These are phyloP conservation scores for Epichloe sylvatica DNA, from an alignment of 2,329 filamentous ascomycete genomes.

Conservation along the genomic window DNA sequence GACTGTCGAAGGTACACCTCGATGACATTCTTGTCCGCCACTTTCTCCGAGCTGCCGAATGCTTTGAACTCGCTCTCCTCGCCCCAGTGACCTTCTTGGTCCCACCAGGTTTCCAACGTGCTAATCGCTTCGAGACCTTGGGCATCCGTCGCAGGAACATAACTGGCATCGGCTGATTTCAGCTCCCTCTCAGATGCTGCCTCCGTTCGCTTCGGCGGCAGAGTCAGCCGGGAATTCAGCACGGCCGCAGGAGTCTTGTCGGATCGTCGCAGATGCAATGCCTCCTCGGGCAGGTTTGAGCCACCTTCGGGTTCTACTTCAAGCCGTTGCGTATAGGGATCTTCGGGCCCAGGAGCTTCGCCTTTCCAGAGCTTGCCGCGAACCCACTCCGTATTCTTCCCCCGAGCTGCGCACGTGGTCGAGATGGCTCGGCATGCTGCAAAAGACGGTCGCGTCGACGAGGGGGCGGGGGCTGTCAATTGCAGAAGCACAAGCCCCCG, in stretches of 20 bases:
- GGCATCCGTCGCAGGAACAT: constrained; percentile 32
- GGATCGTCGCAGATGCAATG: constrained; percentile 9
- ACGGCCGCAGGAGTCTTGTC: constrained; percentile 15
- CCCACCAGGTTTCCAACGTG: constrained; percentile 38
- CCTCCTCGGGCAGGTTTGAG: constrained; percentile 20
- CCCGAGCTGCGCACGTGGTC: constrained; percentile 18
- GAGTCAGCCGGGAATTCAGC: constrained; percentile 16
- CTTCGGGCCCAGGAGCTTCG: constrained; percentile 24
- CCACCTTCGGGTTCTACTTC: constrained; percentile 15
- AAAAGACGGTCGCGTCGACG: constrained; percentile 15
- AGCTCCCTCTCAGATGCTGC: constrained; percentile 20
- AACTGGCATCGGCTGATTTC: constrained; percentile 21
- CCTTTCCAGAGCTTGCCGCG: constrained; percentile 27
- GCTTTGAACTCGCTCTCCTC: constrained; percentile 28
- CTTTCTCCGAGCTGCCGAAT: constrained; percentile 27
- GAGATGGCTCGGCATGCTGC: constrained; percentile 18
- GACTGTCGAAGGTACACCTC: constrained; percentile 37
- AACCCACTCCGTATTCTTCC: constrained; percentile 24
- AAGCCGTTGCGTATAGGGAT: constrained; percentile 24
- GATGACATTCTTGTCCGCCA: constrained; percentile 30
- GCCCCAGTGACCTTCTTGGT: constrained; percentile 37
- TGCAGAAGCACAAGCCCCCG: constrained; percentile 20
- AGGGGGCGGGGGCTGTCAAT: constrained; percentile 11
- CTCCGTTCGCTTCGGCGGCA: constrained; percentile 22
- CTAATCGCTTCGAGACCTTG: constrained; percentile 34